Percentiles rank a stretch among this genome's conserved stretches.
Conservation (phyloP, 192 early-diverging fungal species). For the Coemansia sp. region DNA sequence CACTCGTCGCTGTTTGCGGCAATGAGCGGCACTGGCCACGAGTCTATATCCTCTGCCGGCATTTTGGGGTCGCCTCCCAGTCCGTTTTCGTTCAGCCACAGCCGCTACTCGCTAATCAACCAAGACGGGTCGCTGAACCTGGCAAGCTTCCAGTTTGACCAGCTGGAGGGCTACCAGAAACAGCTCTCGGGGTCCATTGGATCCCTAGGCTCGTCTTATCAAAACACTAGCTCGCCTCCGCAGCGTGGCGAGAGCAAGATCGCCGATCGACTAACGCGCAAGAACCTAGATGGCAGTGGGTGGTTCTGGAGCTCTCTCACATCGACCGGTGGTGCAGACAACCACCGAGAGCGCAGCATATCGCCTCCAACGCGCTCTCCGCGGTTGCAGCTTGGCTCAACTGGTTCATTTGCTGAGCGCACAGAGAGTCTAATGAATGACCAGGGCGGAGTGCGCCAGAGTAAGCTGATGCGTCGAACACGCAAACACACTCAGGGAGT, state of each 20-base stretch:
- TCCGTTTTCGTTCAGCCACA: slow-evolving; percentile 48
- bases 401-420: neutral
- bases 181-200: slow-evolving; percentile 17
- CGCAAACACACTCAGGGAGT: too few relatives aligned
- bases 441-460: too few relatives aligned
- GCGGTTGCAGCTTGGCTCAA: neutral
- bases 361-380: neutral
- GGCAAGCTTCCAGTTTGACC: slow-evolving; percentile 38
- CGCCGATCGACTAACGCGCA: slow-evolving; percentile 20
- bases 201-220: slow-evolving; percentile 1
- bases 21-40: neutral
- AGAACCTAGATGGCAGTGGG: slow-evolving; percentile 12
- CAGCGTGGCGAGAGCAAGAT: slow-evolving; percentile 24
- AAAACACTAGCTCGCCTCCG: neutral
- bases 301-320: slow-evolving; percentile 41
- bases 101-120: slow-evolving; percentile 49
- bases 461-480: too few relatives aligned
- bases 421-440: too few relatives aligned
- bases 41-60: neutral
- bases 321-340: too few relatives aligned
- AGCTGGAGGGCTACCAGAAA: slow-evolving; percentile 48
- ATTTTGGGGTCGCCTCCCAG: slow-evolving; percentile 19
- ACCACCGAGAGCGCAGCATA: slow-evolving; percentile 1
- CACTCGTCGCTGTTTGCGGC: slow-evolving; percentile 14
- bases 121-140: slow-evolving; percentile 48